Evolutionary conservation across 2,329 filamentous ascomycete genomes (phyloP).

Genomic region (Fusarium sublunatum): DNA sequence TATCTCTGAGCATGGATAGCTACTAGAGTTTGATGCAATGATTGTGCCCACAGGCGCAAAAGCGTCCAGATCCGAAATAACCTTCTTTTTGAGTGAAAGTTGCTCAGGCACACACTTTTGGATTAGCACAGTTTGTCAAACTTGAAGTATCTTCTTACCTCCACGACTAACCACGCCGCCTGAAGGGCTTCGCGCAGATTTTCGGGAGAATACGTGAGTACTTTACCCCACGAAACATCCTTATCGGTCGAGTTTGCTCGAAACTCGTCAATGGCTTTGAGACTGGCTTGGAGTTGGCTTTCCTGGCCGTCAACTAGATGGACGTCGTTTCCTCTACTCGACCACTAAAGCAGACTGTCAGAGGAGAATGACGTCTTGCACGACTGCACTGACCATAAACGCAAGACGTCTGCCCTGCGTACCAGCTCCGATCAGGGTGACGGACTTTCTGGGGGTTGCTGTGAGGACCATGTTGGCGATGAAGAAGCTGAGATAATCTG

Average conservation of each 20-base stretch:
- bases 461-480: constrained; percentile 29
- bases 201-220: constrained; percentile 38
- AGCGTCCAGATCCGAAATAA: constrained; percentile 55
- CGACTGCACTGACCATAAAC: constrained; percentile 43
- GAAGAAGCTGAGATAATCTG: background rate
- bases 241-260: constrained; percentile 16
- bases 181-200: constrained; percentile 35
- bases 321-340: constrained; percentile 47
- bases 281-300: constrained; percentile 43
- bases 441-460: constrained; percentile 21
- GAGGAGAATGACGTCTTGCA: background rate
- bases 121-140: background rate
- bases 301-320: constrained; percentile 46
- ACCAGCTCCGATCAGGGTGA: constrained; percentile 47
- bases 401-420: constrained; percentile 49
- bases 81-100: constrained; percentile 54
- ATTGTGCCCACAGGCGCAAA: constrained; percentile 51
- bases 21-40: constrained; percentile 61
- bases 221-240: constrained; percentile 30
- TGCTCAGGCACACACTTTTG: constrained; percentile 58
- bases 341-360: constrained; percentile 40
- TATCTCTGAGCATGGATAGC: constrained; percentile 58
- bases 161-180: constrained; percentile 45
- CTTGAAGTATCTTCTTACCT: constrained; percentile 27
- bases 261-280: constrained; percentile 44